These are phyloP conservation scores for Sherardia arvensis DNA, from an alignment of 257 asterid species.

Conservation along the genomic window DNA sequence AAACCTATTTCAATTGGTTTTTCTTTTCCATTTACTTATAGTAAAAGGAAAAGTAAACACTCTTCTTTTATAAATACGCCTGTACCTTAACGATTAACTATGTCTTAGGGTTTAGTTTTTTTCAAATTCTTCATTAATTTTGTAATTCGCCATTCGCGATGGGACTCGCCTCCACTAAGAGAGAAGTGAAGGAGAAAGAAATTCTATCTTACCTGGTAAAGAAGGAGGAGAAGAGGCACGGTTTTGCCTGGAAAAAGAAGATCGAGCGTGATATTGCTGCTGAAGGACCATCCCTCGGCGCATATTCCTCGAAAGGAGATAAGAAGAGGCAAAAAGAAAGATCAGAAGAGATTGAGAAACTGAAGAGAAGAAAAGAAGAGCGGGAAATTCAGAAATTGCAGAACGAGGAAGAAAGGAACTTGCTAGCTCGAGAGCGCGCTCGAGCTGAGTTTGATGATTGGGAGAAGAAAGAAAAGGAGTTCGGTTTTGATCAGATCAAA, in stretches of 20 bases:
- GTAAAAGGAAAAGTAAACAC: too few relatives aligned
- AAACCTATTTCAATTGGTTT: too few relatives aligned
- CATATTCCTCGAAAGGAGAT: conserved; percentile 63
- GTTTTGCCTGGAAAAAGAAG: conserved; percentile 68
- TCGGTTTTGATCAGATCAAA: conserved; percentile 92
- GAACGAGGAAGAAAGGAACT: conserved; percentile 90
- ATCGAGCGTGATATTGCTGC: conserved; percentile 21
- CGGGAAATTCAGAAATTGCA: conserved; percentile 90
- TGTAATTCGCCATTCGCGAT: too few relatives aligned
- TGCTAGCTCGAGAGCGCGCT: conserved; percentile 89
- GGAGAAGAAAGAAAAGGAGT: conserved; percentile 99
- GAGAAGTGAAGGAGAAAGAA: not conserved
- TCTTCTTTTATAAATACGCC: too few relatives aligned
- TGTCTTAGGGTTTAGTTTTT: too few relatives aligned
- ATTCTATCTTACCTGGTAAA: not conserved
- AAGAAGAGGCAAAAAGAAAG: conserved; percentile 60
- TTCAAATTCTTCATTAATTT: too few relatives aligned
- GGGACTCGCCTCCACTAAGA: not conserved
- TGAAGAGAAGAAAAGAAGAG: conserved; percentile 86
- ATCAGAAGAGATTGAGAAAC: conserved; percentile 72
- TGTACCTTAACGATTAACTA: too few relatives aligned
- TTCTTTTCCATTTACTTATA: too few relatives aligned
- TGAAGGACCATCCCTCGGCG: conserved; percentile 52
- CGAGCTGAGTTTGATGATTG: conserved; percentile 95
- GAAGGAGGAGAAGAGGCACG: not conserved